Base-by-base conservation (phyloP, 257 asterid species). In the Solanum bulbocastanum region DNA sequence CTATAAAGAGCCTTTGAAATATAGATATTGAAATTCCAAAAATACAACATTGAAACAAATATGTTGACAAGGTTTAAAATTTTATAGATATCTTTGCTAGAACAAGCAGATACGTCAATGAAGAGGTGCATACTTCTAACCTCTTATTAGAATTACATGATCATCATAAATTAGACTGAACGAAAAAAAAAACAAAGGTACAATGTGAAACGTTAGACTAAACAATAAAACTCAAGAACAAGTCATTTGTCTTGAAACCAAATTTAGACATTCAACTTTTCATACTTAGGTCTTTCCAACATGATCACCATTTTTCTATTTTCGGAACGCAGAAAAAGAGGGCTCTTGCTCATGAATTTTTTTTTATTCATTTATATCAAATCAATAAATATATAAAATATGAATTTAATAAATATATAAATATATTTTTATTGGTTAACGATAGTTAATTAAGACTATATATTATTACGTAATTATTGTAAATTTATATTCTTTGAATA, bases 271-370 rank as follows among this genome's bases (percentile, higher is more conserved):
- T 27, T 27, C 14, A 44, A 27, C 37, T 8, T 44, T 30, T 44
- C 66, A 44, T 25, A 74, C 52, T 36, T 66, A 40, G 82, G 72
- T 18, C 81, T 44, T 82, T 82, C 22, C 42, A 65, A 86, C 84
- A 81, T 75, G 39, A 86, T 68, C 79, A 86, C 23, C 39, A 58
- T 86, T 88, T 74, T 90, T 36, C 92, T 58, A 90, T 58, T 69
- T 74, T 73, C 83, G 83, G 92, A 74, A 90, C 62, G 79, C 83
- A 56, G 52, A 73, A 83, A 83, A 39, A 10, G 40, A 14, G 37
- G 60, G 30, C 71, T 23, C 23, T 10, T 22, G 33, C 10, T 78
- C 84, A 18, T 18, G n/a, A 18, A 36, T 36, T 36, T 36, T 36
- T 36, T 4, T 8, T 7, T 39, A 39, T 39, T 40, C 3, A 2